These are phyloP conservation scores for Cyanidioschyzon merolae DNA, from an alignment of 23 red algal genomes.

Conservation along the genomic window DNA sequence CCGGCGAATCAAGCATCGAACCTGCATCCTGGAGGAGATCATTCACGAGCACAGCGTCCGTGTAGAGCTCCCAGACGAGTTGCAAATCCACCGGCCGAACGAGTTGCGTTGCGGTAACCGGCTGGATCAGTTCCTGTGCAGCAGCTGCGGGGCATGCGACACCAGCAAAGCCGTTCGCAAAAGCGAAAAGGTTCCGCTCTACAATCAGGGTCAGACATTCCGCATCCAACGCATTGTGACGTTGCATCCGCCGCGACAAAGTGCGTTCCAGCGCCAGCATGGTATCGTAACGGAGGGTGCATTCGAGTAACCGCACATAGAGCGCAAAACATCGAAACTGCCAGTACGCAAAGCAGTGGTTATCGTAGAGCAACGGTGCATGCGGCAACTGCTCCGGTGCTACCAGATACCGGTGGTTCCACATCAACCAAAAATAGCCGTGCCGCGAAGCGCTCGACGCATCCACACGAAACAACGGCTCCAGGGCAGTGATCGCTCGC, in stretches of 20 bases:
- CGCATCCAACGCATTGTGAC: background rate
- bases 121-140: background rate
- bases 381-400: background rate
- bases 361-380: background rate
- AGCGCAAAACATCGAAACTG: conserved; percentile 12
- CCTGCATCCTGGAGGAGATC: background rate
- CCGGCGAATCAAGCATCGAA: background rate
- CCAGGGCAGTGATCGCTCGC: background rate
- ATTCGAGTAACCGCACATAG: background rate
- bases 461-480: background rate
- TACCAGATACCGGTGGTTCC: conserved; percentile 6
- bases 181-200: background rate
- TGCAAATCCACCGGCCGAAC: conserved; percentile 1
- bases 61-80: background rate
- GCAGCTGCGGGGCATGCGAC: background rate
- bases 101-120: background rate
- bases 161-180: background rate
- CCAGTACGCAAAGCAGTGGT: conserved; percentile 5
- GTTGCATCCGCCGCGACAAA: background rate
- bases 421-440: conserved; percentile 18
- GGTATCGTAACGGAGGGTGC: background rate
- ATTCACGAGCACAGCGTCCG: conserved; percentile 10
- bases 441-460: background rate
- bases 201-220: conserved; percentile 5
- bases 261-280: conserved; percentile 1